Evolutionary conservation across 1,284 basidiomycete species (phyloP).

Genomic region (Gomphus sp.): DNA sequence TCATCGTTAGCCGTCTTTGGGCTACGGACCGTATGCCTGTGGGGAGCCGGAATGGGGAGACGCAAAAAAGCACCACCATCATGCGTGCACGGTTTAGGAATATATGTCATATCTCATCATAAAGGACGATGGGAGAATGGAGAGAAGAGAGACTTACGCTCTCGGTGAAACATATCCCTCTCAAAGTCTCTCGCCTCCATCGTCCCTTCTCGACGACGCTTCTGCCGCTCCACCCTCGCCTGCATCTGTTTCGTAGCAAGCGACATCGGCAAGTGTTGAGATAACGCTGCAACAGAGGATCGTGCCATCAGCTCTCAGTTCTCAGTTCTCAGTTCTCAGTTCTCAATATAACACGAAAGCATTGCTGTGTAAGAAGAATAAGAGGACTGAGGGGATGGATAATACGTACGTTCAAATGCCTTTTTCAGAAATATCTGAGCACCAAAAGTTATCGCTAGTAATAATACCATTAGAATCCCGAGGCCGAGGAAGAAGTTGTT

Average conservation of each 20-base stretch:
- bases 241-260: constrained; percentile 46
- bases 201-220: constrained; percentile 15
- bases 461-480: constrained; percentile 52
- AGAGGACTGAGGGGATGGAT: too few relatives aligned
- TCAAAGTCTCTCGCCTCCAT: constrained; percentile 21
- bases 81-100: too few relatives aligned
- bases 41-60: too few relatives aligned
- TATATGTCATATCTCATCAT: too few relatives aligned
- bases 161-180: constrained; percentile 33
- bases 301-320: too few relatives aligned
- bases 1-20: constrained; percentile 18
- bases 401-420: constrained; percentile 31
- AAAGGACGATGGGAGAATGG: not conserved
- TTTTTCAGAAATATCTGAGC: constrained; percentile 31
- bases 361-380: too few relatives aligned
- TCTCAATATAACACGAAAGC: too few relatives aligned
- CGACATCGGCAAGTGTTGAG: constrained; percentile 49
- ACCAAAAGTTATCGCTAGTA: constrained; percentile 47
- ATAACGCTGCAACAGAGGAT: too few relatives aligned
- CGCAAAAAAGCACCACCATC: too few relatives aligned
- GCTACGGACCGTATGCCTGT: constrained; percentile 16
- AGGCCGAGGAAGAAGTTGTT: constrained; percentile 34
- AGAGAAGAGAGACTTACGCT: constrained; percentile 27
- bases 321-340: too few relatives aligned
- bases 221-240: constrained; percentile 26